Percentiles rank a stretch among this genome's conserved stretches.
Evolutionary conservation across 176 grass and related monocot genomes (phyloP).

Genomic region (Cenchrus purpureus): DNA sequence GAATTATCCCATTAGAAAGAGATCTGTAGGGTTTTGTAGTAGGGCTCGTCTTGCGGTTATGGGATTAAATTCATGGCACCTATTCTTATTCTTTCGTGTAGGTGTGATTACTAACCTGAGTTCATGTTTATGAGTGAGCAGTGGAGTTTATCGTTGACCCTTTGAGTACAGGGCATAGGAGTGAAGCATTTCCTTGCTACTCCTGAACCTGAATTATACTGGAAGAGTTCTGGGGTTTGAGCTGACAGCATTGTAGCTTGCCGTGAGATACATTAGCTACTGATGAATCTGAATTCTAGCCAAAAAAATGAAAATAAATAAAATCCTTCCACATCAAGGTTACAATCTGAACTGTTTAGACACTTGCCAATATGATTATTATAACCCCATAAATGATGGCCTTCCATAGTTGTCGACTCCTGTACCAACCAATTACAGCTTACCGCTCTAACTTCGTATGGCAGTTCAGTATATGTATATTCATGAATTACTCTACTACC

Average conservation of each 20-base stretch:
- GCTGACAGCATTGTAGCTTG: not conserved
- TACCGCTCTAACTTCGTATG: not conserved
- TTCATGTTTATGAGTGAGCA: not conserved
- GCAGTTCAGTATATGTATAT: not conserved
- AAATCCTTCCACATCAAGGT: not conserved
- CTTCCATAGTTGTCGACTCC: not conserved
- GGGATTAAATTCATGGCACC: not conserved
- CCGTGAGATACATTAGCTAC: not conserved
- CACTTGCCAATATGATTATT: not conserved
- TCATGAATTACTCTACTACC: not conserved
- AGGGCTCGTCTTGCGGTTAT: not conserved
- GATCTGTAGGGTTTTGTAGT: constrained; percentile 1
- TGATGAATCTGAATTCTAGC: not conserved
- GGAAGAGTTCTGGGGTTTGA: not conserved
- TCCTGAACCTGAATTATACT: constrained; percentile 5
- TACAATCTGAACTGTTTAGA: not conserved
- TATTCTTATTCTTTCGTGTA: not conserved
- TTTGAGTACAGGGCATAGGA: not conserved
- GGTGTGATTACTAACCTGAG: not conserved
- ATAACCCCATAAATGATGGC: not conserved
- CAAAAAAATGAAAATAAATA: no score
- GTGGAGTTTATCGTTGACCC: not conserved
- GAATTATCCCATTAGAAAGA: not conserved
- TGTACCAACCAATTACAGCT: not conserved
- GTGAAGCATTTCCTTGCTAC: not conserved